A percentile compares a stretch with the other conserved stretches of the same genome.
phyloP scores from a whole-genome alignment of 768 basidiomycete species.

The Imleria badia region DNA sequence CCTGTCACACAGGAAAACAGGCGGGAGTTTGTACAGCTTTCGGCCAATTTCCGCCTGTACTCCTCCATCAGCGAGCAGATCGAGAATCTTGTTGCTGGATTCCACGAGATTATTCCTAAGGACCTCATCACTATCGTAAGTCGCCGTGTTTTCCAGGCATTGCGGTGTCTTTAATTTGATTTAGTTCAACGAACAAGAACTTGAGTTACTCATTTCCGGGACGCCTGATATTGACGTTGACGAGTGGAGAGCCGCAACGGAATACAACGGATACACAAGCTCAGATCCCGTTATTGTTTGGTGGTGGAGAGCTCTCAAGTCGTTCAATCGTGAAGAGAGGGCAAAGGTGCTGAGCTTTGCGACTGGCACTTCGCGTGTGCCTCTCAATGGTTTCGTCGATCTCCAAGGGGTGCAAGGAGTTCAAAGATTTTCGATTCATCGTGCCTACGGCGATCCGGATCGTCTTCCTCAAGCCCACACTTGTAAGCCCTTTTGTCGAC shows the following conservation, averaged over 20 bases:
- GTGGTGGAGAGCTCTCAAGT: constrained; percentile 99
- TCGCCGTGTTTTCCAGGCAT: constrained; percentile 4
- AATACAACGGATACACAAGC: constrained; percentile 84
- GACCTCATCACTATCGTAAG: constrained; percentile 90
- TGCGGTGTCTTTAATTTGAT: constrained; percentile 6
- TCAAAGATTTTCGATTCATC: constrained; percentile 94
- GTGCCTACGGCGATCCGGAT: constrained; percentile 84
- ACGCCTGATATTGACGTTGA: constrained; percentile 99
- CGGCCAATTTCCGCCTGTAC: constrained; percentile 90
- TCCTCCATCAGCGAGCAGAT: constrained; percentile 97
- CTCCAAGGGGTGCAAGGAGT: constrained; percentile 94
- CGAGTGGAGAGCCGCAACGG: constrained; percentile 92
- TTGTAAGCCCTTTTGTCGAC: constrained; percentile 48
- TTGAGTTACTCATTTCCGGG: constrained; percentile 92
- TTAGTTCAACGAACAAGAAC: constrained; percentile 92
- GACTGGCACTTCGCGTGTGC: constrained; percentile 89
- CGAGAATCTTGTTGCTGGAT: constrained; percentile 83
- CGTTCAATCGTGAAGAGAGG: constrained; percentile 94
- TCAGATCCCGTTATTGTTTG: constrained; percentile 96
- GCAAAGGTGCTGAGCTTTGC: constrained; percentile 98
- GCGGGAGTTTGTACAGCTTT: constrained; percentile 92
- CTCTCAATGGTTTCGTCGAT: constrained; percentile 91
- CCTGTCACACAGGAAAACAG: constrained; percentile 97
- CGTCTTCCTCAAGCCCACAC: constrained; percentile 89
- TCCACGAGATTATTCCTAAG: constrained; percentile 98